A percentile compares a stretch with the other conserved stretches of the same genome.
phyloP scores from a whole-genome alignment of 306 rosid genomes.

The Prunus armeniaca region DNA sequence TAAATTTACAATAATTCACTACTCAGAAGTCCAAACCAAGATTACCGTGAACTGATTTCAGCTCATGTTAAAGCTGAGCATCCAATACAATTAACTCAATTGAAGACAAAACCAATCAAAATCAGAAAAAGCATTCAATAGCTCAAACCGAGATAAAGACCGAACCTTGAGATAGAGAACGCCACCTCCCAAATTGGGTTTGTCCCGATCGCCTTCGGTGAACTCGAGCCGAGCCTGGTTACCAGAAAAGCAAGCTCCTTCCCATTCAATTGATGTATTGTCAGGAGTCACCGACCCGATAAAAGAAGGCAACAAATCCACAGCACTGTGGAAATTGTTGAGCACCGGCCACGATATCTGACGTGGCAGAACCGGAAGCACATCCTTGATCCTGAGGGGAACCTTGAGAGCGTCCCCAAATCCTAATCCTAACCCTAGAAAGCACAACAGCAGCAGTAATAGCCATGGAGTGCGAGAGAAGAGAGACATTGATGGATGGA shows the following conservation, averaged over 20 bases:
- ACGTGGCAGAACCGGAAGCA: slow-evolving; percentile 83
- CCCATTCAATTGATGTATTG: slow-evolving; percentile 65
- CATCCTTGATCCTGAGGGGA: slow-evolving; percentile 70
- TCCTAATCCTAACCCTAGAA: slow-evolving; percentile 34
- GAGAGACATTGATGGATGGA: slow-evolving; percentile 34
- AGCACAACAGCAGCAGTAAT: slow-evolving; percentile 21
- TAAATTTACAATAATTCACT: neutral
- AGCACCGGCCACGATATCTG: slow-evolving; percentile 93
- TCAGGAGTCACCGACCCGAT: slow-evolving; percentile 75
- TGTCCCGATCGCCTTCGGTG: slow-evolving; percentile 36
- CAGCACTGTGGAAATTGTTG: slow-evolving; percentile 80
- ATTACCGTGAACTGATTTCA: neutral
- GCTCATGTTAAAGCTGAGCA: neutral
- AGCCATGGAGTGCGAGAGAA: slow-evolving; percentile 15
- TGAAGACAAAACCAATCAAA: neutral
- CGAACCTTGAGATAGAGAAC: slow-evolving; percentile 80
- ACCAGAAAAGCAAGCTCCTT: slow-evolving; percentile 78
- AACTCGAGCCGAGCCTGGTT: slow-evolving; percentile 69
- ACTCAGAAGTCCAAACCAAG: neutral
- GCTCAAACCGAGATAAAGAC: neutral
- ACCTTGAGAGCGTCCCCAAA: slow-evolving; percentile 50
- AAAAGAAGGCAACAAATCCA: slow-evolving; percentile 82
- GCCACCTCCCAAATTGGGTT: slow-evolving; percentile 68
- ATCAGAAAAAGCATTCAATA: neutral
- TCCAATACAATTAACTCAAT: neutral